Base-by-base conservation (phyloP, 2,329 filamentous ascomycete species). In the Leptographium procerum region DNA sequence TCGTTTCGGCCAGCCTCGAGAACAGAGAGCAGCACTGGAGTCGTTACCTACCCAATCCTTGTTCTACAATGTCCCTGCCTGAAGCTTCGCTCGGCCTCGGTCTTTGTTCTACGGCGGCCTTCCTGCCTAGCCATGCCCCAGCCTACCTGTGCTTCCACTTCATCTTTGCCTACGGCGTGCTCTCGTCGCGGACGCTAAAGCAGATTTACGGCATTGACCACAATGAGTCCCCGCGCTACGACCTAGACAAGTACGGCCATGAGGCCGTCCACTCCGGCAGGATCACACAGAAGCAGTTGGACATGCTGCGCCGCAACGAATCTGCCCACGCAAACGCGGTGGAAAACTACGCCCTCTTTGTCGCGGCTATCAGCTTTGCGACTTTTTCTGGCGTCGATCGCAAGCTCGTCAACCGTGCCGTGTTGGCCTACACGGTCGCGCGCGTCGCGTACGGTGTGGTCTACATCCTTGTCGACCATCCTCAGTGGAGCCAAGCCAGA, bases 261-360 rank as follows among this genome's bases (percentile, higher is more conserved):
- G 66, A 64, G 7, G 73, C 74, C 10, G 71, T 77, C 19, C 65
- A 64, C 7, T 71, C 72, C 3, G 73, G 73, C 4, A 76, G 76
- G 62, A 67, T 79, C 50, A 76, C 72, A 0, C 69, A 69, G 43
- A 61, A 59, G 28, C 72, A 75, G 60, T 67, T 78, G 19, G 66
- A 72, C 3, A 73, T 71, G 67, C 64, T 79, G 22, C 70, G 69
- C 55, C 72, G 76, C 33, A 70, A 72, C 61, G 73, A 78, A 59
- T 64, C 69, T 5, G 75, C 75, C n/a, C 72, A 75, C 60, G 73
- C 73, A 14, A 80, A 79, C 57, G 70, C 73, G 0, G 70, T 77
- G 2, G 76, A 73, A 59, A 69, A 73, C 59, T 75, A 67, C 57
- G 61, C 71, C 0, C 58, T 77, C 1, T 72, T 77, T 59, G 52